A percentile compares a stretch with the other conserved stretches of the same genome.
phyloP scores from a whole-genome alignment of 2,329 filamentous ascomycete species.

The Pseudocercospora musae region DNA sequence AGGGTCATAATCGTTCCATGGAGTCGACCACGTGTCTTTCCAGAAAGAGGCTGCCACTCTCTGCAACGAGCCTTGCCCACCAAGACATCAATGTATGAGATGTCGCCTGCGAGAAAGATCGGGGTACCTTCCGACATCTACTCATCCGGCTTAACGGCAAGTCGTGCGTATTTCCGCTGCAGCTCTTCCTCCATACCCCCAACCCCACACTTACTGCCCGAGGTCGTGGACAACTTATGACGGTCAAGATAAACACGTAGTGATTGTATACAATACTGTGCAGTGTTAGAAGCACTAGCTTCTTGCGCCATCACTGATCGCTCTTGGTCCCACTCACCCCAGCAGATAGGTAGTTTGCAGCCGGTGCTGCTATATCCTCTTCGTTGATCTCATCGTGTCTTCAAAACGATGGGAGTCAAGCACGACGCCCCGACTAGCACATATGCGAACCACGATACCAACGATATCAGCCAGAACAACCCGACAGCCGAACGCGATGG shows the following conservation, averaged over 20 bases:
- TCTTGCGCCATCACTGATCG: no score
- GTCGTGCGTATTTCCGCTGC: background rate
- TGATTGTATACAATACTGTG: background rate
- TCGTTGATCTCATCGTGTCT: no score
- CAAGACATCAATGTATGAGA: no score
- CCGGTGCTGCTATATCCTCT: background rate
- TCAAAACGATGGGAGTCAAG: constrained; percentile 22
- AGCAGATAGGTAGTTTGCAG: background rate
- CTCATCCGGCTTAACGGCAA: background rate
- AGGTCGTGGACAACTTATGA: background rate
- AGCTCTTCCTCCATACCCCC: background rate
- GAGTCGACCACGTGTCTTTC: no score
- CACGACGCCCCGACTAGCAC: constrained; percentile 26
- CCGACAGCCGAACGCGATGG: constrained; percentile 33
- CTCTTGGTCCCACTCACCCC: background rate
- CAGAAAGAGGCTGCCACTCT: no score
- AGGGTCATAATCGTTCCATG: no score
- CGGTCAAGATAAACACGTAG: background rate
- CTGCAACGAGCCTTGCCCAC: no score
- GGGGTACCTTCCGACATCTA: background rate
- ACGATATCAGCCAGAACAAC: constrained; percentile 24
- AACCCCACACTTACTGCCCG: background rate
- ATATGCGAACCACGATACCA: constrained; percentile 22
- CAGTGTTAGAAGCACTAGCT: background rate
- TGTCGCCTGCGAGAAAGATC: background rate